Evolutionary conservation across 495 filamentous ascomycete species (phyloP).

Genomic region (Parathielavia appendiculata): DNA sequence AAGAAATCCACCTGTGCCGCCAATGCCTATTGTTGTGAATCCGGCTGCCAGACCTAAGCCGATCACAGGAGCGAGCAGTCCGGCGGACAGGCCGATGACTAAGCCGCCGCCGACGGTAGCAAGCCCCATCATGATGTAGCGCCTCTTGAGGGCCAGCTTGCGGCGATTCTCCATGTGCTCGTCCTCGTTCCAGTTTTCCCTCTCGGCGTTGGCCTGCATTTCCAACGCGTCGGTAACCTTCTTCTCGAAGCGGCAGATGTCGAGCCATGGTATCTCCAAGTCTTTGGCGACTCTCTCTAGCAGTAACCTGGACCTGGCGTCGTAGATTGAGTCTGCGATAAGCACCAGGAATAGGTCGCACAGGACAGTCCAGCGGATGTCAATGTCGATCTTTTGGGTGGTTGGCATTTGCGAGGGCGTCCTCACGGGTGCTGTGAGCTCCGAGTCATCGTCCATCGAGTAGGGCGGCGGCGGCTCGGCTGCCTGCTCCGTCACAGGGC

Average conservation of each 20-base stretch:
- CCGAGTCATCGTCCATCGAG: constrained; percentile 60
- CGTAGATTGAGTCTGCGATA: constrained; percentile 91
- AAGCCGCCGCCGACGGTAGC: constrained; percentile 94
- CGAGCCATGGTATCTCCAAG: constrained; percentile 80
- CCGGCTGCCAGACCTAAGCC: constrained; percentile 91
- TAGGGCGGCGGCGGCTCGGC: constrained; percentile 66
- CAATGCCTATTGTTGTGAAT: constrained; percentile 89
- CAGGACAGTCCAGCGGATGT: constrained; percentile 94
- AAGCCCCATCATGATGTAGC: constrained; percentile 92
- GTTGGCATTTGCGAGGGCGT: constrained; percentile 75
- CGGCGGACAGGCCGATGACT: constrained; percentile 93
- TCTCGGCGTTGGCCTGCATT: constrained; percentile 88
- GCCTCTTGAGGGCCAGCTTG: constrained; percentile 71
- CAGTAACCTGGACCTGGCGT: constrained; percentile 78
- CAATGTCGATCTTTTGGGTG: constrained; percentile 84
- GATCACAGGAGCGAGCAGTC: constrained; percentile 87
- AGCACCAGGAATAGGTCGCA: constrained; percentile 94
- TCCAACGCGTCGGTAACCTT: constrained; percentile 94
- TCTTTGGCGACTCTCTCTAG: constrained; percentile 77
- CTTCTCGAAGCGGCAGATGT: constrained; percentile 96
- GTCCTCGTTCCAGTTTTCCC: constrained; percentile 96
- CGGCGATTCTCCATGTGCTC: constrained; percentile 87
- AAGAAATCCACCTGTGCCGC: constrained; percentile 82
- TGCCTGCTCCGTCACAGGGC: constrained; percentile 32
- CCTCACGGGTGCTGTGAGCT: constrained; percentile 63